Base-by-base conservation (phyloP, 345 rosid species). In the Arabis alpina region DNA sequence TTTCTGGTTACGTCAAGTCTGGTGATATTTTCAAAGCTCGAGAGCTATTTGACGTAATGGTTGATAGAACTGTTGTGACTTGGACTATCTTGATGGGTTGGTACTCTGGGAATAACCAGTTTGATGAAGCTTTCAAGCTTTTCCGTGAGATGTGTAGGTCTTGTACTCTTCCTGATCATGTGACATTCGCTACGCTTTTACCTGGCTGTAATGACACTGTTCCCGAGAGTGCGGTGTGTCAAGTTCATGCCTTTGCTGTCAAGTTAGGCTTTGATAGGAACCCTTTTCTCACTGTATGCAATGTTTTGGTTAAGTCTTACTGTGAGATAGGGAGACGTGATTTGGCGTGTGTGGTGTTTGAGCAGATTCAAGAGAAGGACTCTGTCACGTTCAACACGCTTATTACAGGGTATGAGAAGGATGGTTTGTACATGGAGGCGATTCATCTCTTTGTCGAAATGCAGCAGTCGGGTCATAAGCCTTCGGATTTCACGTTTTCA, bases 21-120 rank as follows among this genome's bases (percentile, higher is more conserved):
- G 88, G 88, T 6, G 71, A 89, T 61, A 75, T 89, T 28, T 56
- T 77, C 4, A 66, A 28, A 12, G 97, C 97, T 11, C 82, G 83
- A 37, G 70, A 64, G 54, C 61, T 93, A 30, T 89, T 91, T 54
- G 86, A 87, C 58, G 8, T 60, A 52, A 84, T 81, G 87, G 25
- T 53, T 13, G 75, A 84, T 30, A 87, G 85, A 73, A 87, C 82
- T 15, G 87, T 74, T 10, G 94, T 91, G 3, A 78, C 94, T 0
- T 91, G 97, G 96, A 93, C 98, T n/a, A 85, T 89, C 64, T 66
- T 93, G 81, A 84, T 91, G 67, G 94, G 91, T 6, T 93, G 87
- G 45, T 88, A 87, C 76, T 67, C 81, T 6, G 77, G 75, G 49
- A 66, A 64, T 56, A 68, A 74, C 73, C 81, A 55, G 32, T 81